phyloP scores from a whole-genome alignment of 2,329 filamentous ascomycete species.

The Xylariaceae sp. region DNA sequence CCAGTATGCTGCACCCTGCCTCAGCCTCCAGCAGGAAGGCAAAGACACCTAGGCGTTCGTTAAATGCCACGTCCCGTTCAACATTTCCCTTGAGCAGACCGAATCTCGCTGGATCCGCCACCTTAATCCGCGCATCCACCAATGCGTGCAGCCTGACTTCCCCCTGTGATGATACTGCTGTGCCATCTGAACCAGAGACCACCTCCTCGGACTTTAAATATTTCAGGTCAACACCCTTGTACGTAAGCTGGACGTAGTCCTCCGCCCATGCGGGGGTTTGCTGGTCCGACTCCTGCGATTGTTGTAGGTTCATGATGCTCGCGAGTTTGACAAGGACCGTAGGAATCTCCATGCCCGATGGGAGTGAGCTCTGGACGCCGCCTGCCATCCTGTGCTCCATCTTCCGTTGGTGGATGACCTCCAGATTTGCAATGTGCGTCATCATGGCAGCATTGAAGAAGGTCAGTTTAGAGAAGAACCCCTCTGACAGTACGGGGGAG shows the following conservation, averaged over 20 bases:
- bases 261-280: constrained; percentile 44
- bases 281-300: constrained; percentile 11
- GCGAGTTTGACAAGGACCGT: constrained; percentile 42
- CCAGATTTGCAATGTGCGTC: constrained; percentile 40
- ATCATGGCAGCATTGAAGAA: constrained; percentile 44
- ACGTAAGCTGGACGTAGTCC: constrained; percentile 52
- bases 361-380: constrained; percentile 31
- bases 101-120: constrained; percentile 47
- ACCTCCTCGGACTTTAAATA: constrained; percentile 3
- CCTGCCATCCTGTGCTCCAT: constrained; percentile 34
- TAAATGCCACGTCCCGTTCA: constrained; percentile 57
- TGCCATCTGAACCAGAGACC: constrained; percentile 2
- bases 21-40: constrained; percentile 50
- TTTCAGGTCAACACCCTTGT: constrained; percentile 36
- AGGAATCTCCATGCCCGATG: constrained; percentile 38
- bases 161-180: constrained; percentile 2
- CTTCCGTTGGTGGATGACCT: constrained; percentile 36
- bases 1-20: constrained; percentile 52
- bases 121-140: constrained; percentile 47
- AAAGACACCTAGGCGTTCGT: constrained; percentile 52
- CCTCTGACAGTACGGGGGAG: constrained; percentile 36
- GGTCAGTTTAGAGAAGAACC: constrained; percentile 46
- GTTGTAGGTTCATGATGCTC: constrained; percentile 27
- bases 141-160: constrained; percentile 29
- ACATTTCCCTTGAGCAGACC: constrained; percentile 45